Percentiles rank a stretch among this genome's conserved stretches.
Conservation (phyloP, 352 stramenopile species). For the Pythium guiyangense region DNA sequence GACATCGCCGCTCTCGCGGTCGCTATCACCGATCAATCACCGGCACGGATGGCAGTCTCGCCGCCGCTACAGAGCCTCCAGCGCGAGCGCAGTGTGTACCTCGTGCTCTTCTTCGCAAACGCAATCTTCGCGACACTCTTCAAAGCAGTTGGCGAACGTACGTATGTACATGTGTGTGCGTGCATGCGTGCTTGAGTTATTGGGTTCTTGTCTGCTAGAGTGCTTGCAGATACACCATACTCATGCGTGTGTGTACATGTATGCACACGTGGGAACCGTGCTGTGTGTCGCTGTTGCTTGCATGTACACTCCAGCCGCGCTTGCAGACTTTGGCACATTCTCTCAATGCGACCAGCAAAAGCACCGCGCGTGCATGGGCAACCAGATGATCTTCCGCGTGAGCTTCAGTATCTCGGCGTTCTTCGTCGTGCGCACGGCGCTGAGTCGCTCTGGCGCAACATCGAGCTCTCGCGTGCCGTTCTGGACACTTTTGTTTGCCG, state of each 20-base stretch:
- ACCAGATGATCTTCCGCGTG: conserved; percentile 67
- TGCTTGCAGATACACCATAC: neutral
- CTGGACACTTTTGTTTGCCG: conserved; percentile 20
- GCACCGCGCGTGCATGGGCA: conserved; percentile 47
- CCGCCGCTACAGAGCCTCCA: neutral
- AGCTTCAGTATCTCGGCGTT: conserved; percentile 61
- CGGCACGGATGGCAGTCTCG: neutral
- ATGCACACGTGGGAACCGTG: no score
- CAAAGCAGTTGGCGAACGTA: conserved; percentile 57
- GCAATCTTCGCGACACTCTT: conserved; percentile 62
- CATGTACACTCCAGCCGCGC: conserved; percentile 10
- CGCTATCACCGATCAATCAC: no score
- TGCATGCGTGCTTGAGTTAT: no score
- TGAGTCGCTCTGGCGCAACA: conserved; percentile 37
- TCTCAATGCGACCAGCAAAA: conserved; percentile 33
- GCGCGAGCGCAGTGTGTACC: conserved; percentile 39
- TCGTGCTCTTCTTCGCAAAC: conserved; percentile 70
- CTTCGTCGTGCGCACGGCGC: conserved; percentile 39
- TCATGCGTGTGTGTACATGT: neutral
- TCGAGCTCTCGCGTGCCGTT: conserved; percentile 22
- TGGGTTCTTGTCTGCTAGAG: no score
- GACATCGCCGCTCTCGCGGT: no score
- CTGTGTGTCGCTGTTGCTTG: neutral
- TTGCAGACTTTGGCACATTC: conserved; percentile 64
- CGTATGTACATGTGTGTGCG: neutral